These are phyloP conservation scores for Zelonia costaricensis DNA, from an alignment of 208 protist species.

Conservation along the genomic window DNA sequence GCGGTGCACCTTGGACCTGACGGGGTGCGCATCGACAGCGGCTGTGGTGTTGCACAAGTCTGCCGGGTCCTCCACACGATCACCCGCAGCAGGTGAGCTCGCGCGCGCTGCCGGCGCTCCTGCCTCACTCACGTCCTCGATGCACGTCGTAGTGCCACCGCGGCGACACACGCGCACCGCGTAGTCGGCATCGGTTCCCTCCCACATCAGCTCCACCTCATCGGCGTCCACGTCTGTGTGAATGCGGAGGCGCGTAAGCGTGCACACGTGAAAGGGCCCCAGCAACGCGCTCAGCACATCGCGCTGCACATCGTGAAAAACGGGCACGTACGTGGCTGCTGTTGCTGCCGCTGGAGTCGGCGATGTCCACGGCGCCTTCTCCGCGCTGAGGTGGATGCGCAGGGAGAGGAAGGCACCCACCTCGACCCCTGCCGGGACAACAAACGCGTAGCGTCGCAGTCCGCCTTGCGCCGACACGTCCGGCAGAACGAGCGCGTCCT, in stretches of 20 bases:
- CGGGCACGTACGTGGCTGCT: not conserved
- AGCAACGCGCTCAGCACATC: constrained; percentile 1
- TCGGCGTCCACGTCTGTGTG: not conserved
- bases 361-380: not conserved
- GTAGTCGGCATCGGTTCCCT: constrained; percentile 4
- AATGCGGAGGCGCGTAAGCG: not conserved
- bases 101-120: too few relatives aligned
- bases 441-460: constrained; percentile 1
- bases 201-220: constrained; percentile 5
- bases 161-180: constrained; percentile 2
- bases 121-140: too few relatives aligned
- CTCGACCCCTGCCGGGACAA: not conserved
- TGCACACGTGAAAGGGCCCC: constrained; percentile 16
- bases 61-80: too few relatives aligned
- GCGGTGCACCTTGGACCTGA: too few relatives aligned
- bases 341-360: not conserved
- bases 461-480: not conserved
- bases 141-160: too few relatives aligned
- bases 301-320: constrained; percentile 11
- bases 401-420: constrained; percentile 1
- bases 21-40: too few relatives aligned
- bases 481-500: not conserved
- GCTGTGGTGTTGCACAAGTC: too few relatives aligned
- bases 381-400: constrained; percentile 8
- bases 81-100: too few relatives aligned